phyloP scores from a whole-genome alignment of 495 filamentous ascomycete species.

The Achaetomiella virescens region DNA sequence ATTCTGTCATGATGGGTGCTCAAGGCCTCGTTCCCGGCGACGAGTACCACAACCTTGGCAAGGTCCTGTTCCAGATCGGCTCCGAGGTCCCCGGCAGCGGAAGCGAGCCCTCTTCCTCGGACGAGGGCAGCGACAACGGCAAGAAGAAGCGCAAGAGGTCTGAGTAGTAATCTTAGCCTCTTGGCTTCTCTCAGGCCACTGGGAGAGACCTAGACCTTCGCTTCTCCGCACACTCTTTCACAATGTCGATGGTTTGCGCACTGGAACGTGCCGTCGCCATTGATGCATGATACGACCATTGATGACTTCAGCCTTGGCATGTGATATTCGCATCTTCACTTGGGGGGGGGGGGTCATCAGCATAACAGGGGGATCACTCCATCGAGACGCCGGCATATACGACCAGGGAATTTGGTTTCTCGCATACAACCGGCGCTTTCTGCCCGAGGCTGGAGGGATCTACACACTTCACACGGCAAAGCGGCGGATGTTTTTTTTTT shows the following conservation, averaged over 20 bases:
- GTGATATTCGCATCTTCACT: constrained; percentile 3
- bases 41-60: constrained; percentile 58
- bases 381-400: constrained; percentile 5
- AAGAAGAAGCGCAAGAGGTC: constrained; percentile 75
- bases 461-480: not conserved
- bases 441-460: not conserved
- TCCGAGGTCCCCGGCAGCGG: constrained; percentile 57
- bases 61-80: constrained; percentile 70
- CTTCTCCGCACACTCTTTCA: constrained; percentile 35
- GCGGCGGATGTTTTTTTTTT: constrained; percentile 27
- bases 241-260: constrained; percentile 31
- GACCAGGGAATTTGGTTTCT: constrained; percentile 7
- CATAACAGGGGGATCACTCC: constrained; percentile 10
- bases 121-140: constrained; percentile 46
- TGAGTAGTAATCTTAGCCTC: constrained; percentile 28
- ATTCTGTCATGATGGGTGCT: constrained; percentile 19
- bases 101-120: constrained; percentile 44
- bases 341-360: not conserved
- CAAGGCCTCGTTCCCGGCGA: constrained; percentile 43
- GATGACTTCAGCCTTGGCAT: constrained; percentile 22
- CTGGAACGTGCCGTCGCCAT: constrained; percentile 32
- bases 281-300: constrained; percentile 34
- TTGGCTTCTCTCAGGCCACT: not conserved
- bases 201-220: constrained; percentile 15
- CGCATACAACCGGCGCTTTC: not conserved